Conservation (phyloP, 306 rosid species). For the Lathyrus tuberosus region DNA sequence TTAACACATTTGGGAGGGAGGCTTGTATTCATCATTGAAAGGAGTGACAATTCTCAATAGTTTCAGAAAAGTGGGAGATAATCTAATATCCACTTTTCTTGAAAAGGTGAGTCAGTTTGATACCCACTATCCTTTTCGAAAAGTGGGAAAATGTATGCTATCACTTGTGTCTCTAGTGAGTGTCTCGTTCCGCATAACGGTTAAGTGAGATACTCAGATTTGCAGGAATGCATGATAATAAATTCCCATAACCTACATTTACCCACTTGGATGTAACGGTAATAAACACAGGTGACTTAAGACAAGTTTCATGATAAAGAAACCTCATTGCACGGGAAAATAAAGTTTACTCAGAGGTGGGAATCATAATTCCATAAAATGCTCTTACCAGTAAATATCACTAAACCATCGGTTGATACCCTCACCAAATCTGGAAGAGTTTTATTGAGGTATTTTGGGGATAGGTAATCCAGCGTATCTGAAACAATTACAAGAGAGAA, state of each 20-base stretch:
- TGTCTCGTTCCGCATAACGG: too few relatives aligned
- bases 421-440: slow-evolving; percentile 75
- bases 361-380: slow-evolving; percentile 31
- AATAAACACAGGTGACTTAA: slow-evolving; percentile 3
- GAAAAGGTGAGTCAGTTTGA: background rate
- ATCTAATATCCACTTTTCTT: background rate
- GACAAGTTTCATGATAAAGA: slow-evolving; percentile 22
- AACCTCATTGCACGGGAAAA: slow-evolving; percentile 3
- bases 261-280: too few relatives aligned
- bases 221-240: too few relatives aligned
- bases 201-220: too few relatives aligned
- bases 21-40: background rate
- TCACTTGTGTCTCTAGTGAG: too few relatives aligned
- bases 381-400: slow-evolving; percentile 59
- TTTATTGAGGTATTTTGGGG: slow-evolving; percentile 76
- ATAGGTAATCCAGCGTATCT: slow-evolving; percentile 73
- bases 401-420: slow-evolving; percentile 64
- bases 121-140: slow-evolving; percentile 3
- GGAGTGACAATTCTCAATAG: background rate
- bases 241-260: too few relatives aligned
- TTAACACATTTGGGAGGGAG: background rate
- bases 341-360: slow-evolving; percentile 3
- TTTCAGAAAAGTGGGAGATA: background rate
- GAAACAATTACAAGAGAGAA: slow-evolving; percentile 73
- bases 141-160: too few relatives aligned